phyloP scores from a whole-genome alignment of 2,329 filamentous ascomycete genomes.

The Coleophoma cylindrospora region DNA sequence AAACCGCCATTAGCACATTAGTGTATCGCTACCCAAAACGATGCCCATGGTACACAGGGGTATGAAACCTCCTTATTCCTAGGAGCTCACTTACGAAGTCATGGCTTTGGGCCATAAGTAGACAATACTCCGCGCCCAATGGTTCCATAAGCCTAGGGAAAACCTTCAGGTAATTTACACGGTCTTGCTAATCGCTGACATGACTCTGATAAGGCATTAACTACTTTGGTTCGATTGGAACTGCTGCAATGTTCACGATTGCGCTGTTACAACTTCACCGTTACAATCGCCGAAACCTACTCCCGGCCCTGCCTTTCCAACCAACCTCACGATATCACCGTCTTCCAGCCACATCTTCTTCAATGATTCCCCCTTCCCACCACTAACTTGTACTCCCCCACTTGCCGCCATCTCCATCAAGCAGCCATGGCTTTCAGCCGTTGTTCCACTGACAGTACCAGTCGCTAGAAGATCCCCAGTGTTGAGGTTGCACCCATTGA shows the following conservation, averaged over 20 bases:
- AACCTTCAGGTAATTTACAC: too few relatives aligned
- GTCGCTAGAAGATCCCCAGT: slow-evolving; percentile 37
- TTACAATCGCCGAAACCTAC: slow-evolving; percentile 22
- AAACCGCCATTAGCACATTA: too few relatives aligned
- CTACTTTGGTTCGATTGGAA: too few relatives aligned
- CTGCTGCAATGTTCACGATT: neutral
- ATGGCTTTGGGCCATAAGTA: too few relatives aligned
- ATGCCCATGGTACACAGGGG: too few relatives aligned
- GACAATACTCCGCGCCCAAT: too few relatives aligned
- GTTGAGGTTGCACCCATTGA: slow-evolving; percentile 30
- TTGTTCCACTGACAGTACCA: slow-evolving; percentile 34
- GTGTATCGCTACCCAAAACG: too few relatives aligned
- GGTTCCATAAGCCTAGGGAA: too few relatives aligned
- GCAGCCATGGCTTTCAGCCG: slow-evolving; percentile 30
- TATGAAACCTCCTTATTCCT: too few relatives aligned
- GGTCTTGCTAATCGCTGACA: too few relatives aligned
- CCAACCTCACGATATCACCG: slow-evolving; percentile 27
- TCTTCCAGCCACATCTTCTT: slow-evolving; percentile 32
- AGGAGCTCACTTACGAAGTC: too few relatives aligned
- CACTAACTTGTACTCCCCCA: slow-evolving; percentile 25
- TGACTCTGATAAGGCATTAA: too few relatives aligned
- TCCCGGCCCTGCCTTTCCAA: slow-evolving; percentile 10
- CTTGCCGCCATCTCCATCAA: slow-evolving; percentile 34
- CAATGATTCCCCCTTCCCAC: slow-evolving; percentile 21
- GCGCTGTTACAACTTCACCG: slow-evolving; percentile 9